Evolutionary conservation across 225 moss, liverwort and hornwort genomes (phyloP), one percentile per base, ranked within the genome.

Genomic region (Anthoceros angustus): DNA sequence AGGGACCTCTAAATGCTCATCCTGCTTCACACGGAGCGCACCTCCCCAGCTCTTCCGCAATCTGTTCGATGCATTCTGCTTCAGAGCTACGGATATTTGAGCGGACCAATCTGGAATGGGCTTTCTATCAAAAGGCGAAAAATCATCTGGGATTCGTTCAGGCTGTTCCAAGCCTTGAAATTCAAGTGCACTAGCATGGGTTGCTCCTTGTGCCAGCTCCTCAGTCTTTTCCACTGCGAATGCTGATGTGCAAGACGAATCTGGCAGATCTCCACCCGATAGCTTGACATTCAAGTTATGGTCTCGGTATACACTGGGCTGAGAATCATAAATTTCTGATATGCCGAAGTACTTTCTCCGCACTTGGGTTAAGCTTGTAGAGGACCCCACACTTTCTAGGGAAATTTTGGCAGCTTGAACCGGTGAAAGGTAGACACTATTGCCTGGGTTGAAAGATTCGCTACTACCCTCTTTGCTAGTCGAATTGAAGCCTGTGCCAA

Each of bases 21-120:
- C 55, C 55, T 55, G 55, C 55, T 55, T 55, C 55, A 55, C 55
- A 18, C 55, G 55, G 18, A 55, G n/a, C 14, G 55, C 55, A 20
- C 55, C 55, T 55, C 55, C 55, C 55, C 55, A 55, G 23, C 55
- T 55, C n/a, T 20, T 55, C 23, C 55, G 55, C 18, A 55, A 23
- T 20, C 55, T 55, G 32, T 32, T 32, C 32, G 32, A 32, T 32
- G 32, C 32, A 32, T 32, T 32, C 32, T 32, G 32, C 32, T 32
- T 32, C 32, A 32, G 32, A 32, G 32, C 32, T 32, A 32, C 2
- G n/a, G 55, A 55, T 9, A 55, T 55, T 12, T 55, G 55, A 7
- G 55, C 55, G 1, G 55, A 55, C 55, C 55, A 55, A 55, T 55
- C 55, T 55, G 55, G 55, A 23, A 55, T 55, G 7, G 55, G 55